These are phyloP conservation scores for Pisolithus sp. DNA, from an alignment of 768 basidiomycete genomes.

Conservation along the genomic window DNA sequence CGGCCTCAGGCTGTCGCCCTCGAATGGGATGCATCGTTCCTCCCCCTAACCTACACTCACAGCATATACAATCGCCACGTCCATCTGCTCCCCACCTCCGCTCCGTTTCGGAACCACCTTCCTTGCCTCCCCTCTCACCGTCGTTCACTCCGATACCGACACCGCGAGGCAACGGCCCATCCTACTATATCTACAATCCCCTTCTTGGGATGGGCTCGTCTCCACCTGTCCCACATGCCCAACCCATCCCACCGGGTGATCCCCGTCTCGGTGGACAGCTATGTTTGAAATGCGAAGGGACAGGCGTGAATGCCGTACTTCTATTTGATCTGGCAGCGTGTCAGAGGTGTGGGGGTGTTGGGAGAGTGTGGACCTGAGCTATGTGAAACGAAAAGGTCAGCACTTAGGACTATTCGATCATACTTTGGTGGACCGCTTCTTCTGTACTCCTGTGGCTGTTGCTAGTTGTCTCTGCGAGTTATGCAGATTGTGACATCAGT, in stretches of 20 bases:
- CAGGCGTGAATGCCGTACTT: conserved; percentile 45
- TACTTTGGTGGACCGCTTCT: no score
- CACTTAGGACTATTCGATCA: no score
- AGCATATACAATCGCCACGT: neutral
- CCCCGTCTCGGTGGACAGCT: conserved; percentile 58
- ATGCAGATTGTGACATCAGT: no score
- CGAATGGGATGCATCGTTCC: neutral
- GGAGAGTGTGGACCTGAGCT: conserved; percentile 40
- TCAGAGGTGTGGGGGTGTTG: conserved; percentile 55
- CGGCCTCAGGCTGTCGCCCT: neutral
- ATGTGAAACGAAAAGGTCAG: neutral
- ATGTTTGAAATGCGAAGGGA: conserved; percentile 63
- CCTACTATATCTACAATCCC: conserved; percentile 25
- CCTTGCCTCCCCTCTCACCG: neutral
- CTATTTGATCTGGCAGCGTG: conserved; percentile 52
- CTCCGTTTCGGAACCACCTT: conserved; percentile 15
- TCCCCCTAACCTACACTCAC: no score
- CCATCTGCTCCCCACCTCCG: conserved; percentile 9
- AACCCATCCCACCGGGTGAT: conserved; percentile 57
- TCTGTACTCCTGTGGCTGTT: no score
- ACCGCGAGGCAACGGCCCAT: conserved; percentile 1
- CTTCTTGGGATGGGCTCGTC: conserved; percentile 6
- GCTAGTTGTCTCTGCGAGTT: no score
- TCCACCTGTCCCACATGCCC: conserved; percentile 34
- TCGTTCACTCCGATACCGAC: no score